Conservation (phyloP, 495 filamentous ascomycete genomes). For the Parathielavia appendiculata region DNA sequence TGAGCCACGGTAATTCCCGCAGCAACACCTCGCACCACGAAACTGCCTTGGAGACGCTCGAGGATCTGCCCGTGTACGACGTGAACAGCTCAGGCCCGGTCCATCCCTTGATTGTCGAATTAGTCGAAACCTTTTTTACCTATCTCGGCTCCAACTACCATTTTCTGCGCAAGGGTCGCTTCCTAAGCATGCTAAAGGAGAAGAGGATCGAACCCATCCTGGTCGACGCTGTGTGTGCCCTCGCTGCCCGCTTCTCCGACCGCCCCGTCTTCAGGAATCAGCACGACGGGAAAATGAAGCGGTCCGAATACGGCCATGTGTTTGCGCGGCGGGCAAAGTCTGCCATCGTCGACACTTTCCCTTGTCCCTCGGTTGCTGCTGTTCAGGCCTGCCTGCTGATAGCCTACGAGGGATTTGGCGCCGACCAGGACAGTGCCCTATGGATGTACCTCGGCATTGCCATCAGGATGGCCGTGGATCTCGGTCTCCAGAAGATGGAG, state of each 20-base stretch:
- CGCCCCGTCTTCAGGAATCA: constrained; percentile 57
- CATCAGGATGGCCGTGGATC: constrained; percentile 80
- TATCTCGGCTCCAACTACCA: constrained; percentile 79
- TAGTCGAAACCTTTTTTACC: constrained; percentile 71
- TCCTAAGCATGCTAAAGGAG: constrained; percentile 64
- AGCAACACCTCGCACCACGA: constrained; percentile 34
- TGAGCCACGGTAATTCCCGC: constrained; percentile 16
- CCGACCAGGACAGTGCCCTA: constrained; percentile 76
- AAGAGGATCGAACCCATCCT: constrained; percentile 78
- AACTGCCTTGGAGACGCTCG: constrained; percentile 48
- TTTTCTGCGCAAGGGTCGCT: constrained; percentile 65
- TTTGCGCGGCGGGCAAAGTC: constrained; percentile 75
- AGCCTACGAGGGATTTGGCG: constrained; percentile 81
- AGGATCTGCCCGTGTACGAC: constrained; percentile 76
- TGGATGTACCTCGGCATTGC: constrained; percentile 88
- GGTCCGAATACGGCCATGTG: constrained; percentile 61
- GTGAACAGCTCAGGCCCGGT: constrained; percentile 60
- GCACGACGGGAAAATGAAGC: constrained; percentile 48
- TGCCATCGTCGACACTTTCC: constrained; percentile 67
- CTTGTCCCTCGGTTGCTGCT: constrained; percentile 71
- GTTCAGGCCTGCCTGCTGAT: constrained; percentile 75
- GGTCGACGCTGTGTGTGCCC: constrained; percentile 77
- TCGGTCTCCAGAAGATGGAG: constrained; percentile 73
- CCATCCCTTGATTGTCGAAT: constrained; percentile 63
- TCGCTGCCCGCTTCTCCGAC: constrained; percentile 75